These are phyloP conservation scores for Lasiodiplodia citricola DNA, from an alignment of 2,329 filamentous ascomycete species.

Conservation along the genomic window DNA sequence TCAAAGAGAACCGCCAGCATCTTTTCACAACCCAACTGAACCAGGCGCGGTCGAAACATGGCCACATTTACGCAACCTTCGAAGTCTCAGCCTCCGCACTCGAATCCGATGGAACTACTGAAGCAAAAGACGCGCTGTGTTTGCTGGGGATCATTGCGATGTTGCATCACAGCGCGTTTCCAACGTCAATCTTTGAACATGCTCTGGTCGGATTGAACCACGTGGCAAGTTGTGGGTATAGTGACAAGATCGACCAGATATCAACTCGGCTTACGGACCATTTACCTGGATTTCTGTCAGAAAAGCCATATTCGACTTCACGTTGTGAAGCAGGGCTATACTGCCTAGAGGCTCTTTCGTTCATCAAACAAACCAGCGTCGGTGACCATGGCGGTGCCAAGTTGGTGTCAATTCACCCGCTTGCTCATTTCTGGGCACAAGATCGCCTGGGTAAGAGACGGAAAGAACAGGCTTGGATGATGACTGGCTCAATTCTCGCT, in stretches of 20 bases:
- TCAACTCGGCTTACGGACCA: neutral
- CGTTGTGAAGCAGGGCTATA: neutral
- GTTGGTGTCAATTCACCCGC: slow-evolving; percentile 39
- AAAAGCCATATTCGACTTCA: neutral
- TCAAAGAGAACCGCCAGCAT: neutral
- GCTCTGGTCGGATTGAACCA: too few relatives aligned
- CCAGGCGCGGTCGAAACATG: neutral
- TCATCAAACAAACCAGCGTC: neutral
- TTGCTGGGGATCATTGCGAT: slow-evolving; percentile 34
- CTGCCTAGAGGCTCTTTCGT: neutral
- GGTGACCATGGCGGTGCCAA: slow-evolving; percentile 16
- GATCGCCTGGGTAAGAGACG: slow-evolving; percentile 34
- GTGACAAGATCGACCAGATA: too few relatives aligned
- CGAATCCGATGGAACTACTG: neutral
- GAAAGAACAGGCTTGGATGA: slow-evolving; percentile 34
- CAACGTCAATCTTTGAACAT: neutral
- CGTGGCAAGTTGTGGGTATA: too few relatives aligned
- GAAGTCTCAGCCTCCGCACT: neutral
- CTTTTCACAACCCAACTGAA: neutral
- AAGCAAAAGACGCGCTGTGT: slow-evolving; percentile 34
- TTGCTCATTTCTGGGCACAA: slow-evolving; percentile 44
- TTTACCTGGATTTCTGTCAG: neutral
- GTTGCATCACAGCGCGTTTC: slow-evolving; percentile 32
- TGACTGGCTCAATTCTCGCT: slow-evolving; percentile 24
- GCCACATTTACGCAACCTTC: neutral